Conservation (phyloP, 192 early-diverging fungal species). For the Backusella australiensis region DNA sequence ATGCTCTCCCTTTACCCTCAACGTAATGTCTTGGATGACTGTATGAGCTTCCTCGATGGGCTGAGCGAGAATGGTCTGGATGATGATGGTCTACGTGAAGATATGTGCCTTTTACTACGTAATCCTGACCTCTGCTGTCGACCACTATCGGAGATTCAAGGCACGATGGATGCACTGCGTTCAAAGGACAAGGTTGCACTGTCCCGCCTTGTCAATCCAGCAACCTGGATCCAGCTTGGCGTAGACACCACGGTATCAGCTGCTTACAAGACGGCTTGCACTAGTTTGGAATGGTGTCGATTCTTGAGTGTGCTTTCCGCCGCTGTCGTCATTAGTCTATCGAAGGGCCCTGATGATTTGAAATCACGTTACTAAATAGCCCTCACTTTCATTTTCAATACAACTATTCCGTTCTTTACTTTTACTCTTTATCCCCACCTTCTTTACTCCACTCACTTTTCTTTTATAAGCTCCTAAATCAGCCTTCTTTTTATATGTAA, state of each 20-base stretch:
- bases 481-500: background rate
- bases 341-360: constrained; percentile 23
- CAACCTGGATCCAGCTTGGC: constrained; percentile 4
- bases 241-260: background rate
- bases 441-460: constrained; percentile 1
- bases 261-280: constrained; percentile 1
- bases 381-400: background rate
- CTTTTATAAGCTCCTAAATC: background rate
- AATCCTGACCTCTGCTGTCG: constrained; percentile 12
- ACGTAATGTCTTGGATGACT: constrained; percentile 11
- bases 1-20: constrained; percentile 9
- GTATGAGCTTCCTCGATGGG: constrained; percentile 9
- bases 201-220: background rate
- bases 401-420: constrained; percentile 6
- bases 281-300: constrained; percentile 27
- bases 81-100: constrained; percentile 9
- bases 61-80: background rate
- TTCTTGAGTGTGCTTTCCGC: constrained; percentile 28
- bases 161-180: background rate
- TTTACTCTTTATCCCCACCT: background rate
- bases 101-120: constrained; percentile 9
- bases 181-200: background rate
- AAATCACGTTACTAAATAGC: background rate
- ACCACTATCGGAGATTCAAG: constrained; percentile 7
- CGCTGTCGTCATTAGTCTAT: constrained; percentile 17